Conservation (phyloP, 495 filamentous ascomycete genomes). For the Choiromyces venosus region DNA sequence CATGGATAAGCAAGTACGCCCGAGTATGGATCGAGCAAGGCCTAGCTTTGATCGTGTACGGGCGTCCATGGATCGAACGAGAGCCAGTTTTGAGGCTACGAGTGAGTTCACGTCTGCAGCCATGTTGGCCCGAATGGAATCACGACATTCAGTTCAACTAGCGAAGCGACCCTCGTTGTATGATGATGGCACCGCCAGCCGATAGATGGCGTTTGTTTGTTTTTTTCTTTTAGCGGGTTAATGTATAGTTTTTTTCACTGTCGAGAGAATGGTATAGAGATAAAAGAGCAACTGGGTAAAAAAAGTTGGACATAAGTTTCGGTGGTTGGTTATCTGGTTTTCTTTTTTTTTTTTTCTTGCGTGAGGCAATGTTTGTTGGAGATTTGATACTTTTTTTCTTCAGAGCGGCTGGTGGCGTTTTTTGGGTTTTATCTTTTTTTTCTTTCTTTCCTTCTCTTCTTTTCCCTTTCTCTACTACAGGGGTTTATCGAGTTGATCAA, state of each 20-base stretch:
- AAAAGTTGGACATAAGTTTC: slow-evolving; percentile 16
- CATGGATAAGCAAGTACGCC: slow-evolving; percentile 49
- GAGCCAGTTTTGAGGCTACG: slow-evolving; percentile 74
- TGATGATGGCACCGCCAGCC: slow-evolving; percentile 17
- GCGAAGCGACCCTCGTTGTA: slow-evolving; percentile 25
- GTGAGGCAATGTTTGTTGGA: slow-evolving; percentile 14
- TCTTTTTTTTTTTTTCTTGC: slow-evolving; percentile 26
- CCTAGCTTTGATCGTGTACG: slow-evolving; percentile 75
- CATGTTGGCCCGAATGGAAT: slow-evolving; percentile 76
- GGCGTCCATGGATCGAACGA: slow-evolving; percentile 64
- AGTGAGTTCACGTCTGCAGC: slow-evolving; percentile 88
- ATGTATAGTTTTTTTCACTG: slow-evolving; percentile 34
- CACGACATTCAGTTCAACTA: slow-evolving; percentile 23
- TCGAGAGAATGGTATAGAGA: slow-evolving; percentile 20
- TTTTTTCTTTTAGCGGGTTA: slow-evolving; percentile 13
- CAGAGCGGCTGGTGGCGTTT: slow-evolving; percentile 36
- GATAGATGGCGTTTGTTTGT: slow-evolving; percentile 9
- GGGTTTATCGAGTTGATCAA: slow-evolving; percentile 12
- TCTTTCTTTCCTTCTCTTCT: slow-evolving; percentile 19
- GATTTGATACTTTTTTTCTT: slow-evolving; percentile 18
- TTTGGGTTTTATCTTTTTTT: slow-evolving; percentile 32
- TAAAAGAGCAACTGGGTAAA: slow-evolving; percentile 34
- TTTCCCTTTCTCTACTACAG: slow-evolving; percentile 17
- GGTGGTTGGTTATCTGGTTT: slow-evolving; percentile 27
- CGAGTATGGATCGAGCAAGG: slow-evolving; percentile 50